phyloP scores from a whole-genome alignment of 2,329 filamentous ascomycete genomes.

The Arthrobotrys megalospora region DNA sequence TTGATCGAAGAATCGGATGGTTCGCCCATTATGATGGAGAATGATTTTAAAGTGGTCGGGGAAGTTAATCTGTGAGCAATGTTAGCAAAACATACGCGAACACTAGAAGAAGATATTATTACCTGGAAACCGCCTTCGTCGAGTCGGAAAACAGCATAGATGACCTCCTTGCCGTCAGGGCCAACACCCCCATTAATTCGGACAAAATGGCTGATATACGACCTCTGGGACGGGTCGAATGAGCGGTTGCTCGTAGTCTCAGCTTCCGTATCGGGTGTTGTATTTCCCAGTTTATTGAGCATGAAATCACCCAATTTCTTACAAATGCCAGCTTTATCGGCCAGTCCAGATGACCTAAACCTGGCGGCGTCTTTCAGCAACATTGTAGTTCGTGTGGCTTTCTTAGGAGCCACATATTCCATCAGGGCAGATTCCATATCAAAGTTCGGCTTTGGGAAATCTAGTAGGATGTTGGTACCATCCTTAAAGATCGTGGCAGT shows the following conservation, averaged over 20 bases:
- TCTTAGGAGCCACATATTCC: slow-evolving; percentile 53
- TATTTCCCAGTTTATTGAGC: slow-evolving; percentile 67
- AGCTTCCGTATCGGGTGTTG: slow-evolving; percentile 56
- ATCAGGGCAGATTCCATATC: slow-evolving; percentile 40
- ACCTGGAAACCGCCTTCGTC: slow-evolving; percentile 84
- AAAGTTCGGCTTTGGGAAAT: slow-evolving; percentile 62
- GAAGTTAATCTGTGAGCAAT: slow-evolving; percentile 79
- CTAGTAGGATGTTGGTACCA: slow-evolving; percentile 64
- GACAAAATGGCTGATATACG: slow-evolving; percentile 63
- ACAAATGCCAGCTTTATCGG: slow-evolving; percentile 70
- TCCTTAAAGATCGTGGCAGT: slow-evolving; percentile 77
- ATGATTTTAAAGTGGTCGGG: slow-evolving; percentile 90
- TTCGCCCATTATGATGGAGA: slow-evolving; percentile 80
- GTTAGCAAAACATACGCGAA: slow-evolving; percentile 25
- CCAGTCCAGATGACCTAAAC: slow-evolving; percentile 60
- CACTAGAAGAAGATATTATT: slow-evolving; percentile 63
- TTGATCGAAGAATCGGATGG: slow-evolving; percentile 76
- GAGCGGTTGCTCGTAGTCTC: slow-evolving; percentile 42
- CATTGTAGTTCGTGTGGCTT: slow-evolving; percentile 47
- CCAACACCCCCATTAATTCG: slow-evolving; percentile 44
- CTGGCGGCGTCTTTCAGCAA: slow-evolving; percentile 62
- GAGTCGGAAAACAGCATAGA: slow-evolving; percentile 70
- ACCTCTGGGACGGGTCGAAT: slow-evolving; percentile 36
- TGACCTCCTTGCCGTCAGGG: slow-evolving; percentile 60
- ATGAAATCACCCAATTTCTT: slow-evolving; percentile 83